Evolutionary conservation across 2,329 filamentous ascomycete genomes (phyloP), one percentile per base, ranked within the genome.

Genomic region (Phaeosphaeriaceae sp.): DNA sequence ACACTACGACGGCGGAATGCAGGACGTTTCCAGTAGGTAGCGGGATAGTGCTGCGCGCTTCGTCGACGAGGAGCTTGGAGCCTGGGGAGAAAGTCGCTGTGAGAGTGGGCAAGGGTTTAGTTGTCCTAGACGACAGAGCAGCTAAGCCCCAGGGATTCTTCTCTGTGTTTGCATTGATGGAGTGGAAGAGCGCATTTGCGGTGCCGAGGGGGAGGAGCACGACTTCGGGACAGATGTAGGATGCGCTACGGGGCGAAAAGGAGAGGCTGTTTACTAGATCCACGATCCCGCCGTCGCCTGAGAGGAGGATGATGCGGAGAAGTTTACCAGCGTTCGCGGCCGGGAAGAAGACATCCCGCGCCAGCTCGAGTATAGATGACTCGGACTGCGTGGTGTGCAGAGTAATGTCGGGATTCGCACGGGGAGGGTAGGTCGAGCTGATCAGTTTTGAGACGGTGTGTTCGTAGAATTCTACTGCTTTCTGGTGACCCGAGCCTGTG

Each of bases 221-320:
- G 58, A 91, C 83, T 1, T 84, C 80, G 0, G 89, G 86, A 55
- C 86, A 86, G 58, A 61, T 57, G 58, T 72, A 74, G 1, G 51
- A 11, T 7, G 54, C 4, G 13, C 69, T 76, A 4, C 60, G 61
- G 7, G 68, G 55, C 56, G 62, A 74, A 48, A 69, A 62, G 3
- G 81, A 69, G 0, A 90, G 82, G 2, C 85, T 86, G 71, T 97
- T 96, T 58, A 97, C 82, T 1, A 95, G 81, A 67, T 98, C 94
- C 19, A 93, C 85, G 1, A 96, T 77, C 6, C 93, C 94, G 15
- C 94, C 94, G 75, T 98, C 94, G 7, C 94, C 94, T 49, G 91
- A 94, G 5, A 97, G 83, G 13, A 98, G 84, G 27, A 97, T 78
- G 24, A 97, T 83, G 0, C 88, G 70, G 2, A 76, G 57, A 0